Evolutionary conservation across 768 basidiomycete genomes (phyloP), one percentile per base, ranked within the genome.

Genomic region (Leccinellum albellum): DNA sequence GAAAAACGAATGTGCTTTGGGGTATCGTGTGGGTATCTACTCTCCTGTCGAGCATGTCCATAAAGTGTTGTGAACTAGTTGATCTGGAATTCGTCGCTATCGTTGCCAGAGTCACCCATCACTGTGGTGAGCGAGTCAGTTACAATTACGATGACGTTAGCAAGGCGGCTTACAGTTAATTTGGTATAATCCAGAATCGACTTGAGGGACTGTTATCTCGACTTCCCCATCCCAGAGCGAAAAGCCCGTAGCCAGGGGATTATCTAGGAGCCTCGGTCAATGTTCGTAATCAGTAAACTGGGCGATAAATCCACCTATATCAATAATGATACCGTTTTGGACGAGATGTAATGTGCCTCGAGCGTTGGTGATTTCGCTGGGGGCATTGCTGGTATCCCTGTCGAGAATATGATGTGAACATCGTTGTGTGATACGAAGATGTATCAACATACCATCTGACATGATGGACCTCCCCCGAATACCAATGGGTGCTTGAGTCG

Each of bases 91-190:
- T 29, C 0, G 1, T 59, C 55, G 63, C 71, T 70, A 47, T 37
- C 47, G 47, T 73, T 61, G n/a, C 68, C 74, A 40, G 73, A 73
- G 45, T 73, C 70, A 24, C 70, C 73, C 33, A 73, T 63, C 21
- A 75, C 74, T 77, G 53, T 4, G 3, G 23, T 37, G 37, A 23
- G 37, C 6, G n/a, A 50, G 29, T 64, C 51, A 66, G 58, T 12
- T 26, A 15, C 13, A 4, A 26, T 2, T 13, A 46, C 44, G 20
- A 24, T 40, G 20, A 17, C 21, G 17, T 14, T 42, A n/a, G 42
- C 24, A 31, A 26, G 10, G 40, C 17, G 20, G 63, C 67, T 66
- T 61, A 69, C 72, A 61, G 54, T 73, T 69, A 40, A 78, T 9
- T 20, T 67, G 59, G 58, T 78, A 78, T 9, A 68, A 50, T 12